Conservation (phyloP, 2,329 filamentous ascomycete genomes). For the Aspergillus texensis region DNA sequence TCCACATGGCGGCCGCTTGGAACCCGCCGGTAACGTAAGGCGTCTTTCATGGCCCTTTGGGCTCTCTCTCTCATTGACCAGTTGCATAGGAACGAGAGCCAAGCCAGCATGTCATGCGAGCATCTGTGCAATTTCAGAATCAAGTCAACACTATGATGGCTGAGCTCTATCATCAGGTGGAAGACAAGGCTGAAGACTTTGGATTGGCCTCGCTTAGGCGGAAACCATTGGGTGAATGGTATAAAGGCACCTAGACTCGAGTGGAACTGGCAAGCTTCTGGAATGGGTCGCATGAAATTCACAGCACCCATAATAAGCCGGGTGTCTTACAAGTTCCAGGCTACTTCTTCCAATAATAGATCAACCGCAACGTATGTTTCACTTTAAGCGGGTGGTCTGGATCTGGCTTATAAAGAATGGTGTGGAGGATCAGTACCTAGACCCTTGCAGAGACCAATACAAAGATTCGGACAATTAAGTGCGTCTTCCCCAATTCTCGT, state of each 20-base stretch:
- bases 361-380: background rate
- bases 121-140: background rate
- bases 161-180: background rate
- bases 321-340: background rate
- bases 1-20: background rate
- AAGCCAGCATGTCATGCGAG: background rate
- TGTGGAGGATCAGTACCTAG: background rate
- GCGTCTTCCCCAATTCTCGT: background rate
- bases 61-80: background rate
- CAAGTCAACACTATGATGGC: background rate
- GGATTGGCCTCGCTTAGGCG: background rate
- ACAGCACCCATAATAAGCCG: background rate
- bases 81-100: background rate
- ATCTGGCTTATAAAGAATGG: background rate
- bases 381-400: background rate
- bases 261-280: background rate
- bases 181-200: conserved; percentile 1
- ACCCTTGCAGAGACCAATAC: background rate
- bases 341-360: background rate
- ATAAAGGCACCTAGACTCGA: background rate
- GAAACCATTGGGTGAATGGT: conserved; percentile 1
- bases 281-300: background rate
- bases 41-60: background rate
- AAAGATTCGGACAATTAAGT: background rate
- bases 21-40: background rate